Evolutionary conservation across 2,329 filamentous ascomycete species (phyloP).

Genomic region (Mycocentrospora acerina): DNA sequence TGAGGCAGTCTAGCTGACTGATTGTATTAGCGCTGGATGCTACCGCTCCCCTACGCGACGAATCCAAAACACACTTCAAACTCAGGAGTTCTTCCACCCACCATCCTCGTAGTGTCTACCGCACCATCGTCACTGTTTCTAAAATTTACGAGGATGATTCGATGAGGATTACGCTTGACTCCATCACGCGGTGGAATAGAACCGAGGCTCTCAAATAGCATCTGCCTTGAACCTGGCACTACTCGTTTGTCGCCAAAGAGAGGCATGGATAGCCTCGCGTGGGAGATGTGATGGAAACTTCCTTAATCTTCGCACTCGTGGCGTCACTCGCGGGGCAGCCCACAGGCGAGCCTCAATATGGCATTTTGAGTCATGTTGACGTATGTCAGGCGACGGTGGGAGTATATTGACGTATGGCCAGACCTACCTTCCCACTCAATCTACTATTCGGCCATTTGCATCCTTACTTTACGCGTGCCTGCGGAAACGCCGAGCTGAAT

Average conservation of each 20-base stretch:
- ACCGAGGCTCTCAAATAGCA: slow-evolving; percentile 2
- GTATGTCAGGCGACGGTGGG: too few relatives aligned
- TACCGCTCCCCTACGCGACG: too few relatives aligned
- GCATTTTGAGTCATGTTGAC: too few relatives aligned
- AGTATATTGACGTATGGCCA: too few relatives aligned
- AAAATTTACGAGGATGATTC: slow-evolving; percentile 18
- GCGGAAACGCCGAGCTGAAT: too few relatives aligned
- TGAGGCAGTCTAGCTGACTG: slow-evolving; percentile 8
- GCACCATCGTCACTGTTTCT: slow-evolving; percentile 24
- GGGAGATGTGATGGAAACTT: neutral
- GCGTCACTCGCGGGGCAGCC: neutral
- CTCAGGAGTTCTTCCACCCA: slow-evolving; percentile 22
- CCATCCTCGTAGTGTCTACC: slow-evolving; percentile 21
- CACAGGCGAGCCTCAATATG: neutral
- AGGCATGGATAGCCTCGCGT: neutral
- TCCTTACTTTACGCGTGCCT: too few relatives aligned
- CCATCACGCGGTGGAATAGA: slow-evolving; percentile 8
- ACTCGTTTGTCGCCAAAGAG: neutral
- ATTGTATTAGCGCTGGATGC: slow-evolving; percentile 9
- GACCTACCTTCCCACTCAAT: too few relatives aligned
- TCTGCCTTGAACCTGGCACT: too few relatives aligned
- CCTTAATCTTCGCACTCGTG: neutral
- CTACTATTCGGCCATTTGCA: too few relatives aligned
- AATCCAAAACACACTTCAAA: slow-evolving; percentile 29
- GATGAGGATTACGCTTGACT: slow-evolving; percentile 8